Base-by-base conservation (phyloP, 1,284 basidiomycete genomes). In the Fereydounia khargensis region DNA sequence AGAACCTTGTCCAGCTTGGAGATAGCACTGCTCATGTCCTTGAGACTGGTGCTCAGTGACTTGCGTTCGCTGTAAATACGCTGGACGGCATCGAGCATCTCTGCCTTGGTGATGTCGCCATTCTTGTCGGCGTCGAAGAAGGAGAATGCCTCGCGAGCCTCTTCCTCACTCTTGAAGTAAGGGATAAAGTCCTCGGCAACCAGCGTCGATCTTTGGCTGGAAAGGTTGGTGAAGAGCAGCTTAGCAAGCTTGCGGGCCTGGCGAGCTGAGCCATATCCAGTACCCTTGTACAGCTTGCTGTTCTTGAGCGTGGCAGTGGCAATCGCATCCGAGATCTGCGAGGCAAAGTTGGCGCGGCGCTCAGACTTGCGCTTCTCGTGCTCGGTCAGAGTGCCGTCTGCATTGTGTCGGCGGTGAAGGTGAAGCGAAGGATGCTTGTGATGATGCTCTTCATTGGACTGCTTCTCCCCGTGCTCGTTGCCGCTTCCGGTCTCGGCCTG, bases 21-120 rank as follows among this genome's bases (percentile, higher is more conserved):
- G 36, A 73, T 57, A 47, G 71, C 71, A 11, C 52, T 55, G 18
- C 56, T 61, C 65, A 68, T 70, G 41, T 73, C 71, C 55, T 70
- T 14, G 88, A 87, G 11, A 82, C 64, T 83, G 14, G 85, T 81
- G 2, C 82, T 83, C 25, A 90, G 78, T 3, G 86, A 80, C 65
- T 87, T 87, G 17, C 87, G 81, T 74, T 90, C 88, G 40, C 82
- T 80, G 69, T 89, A 90, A 40, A 90, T 89, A 23, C 86, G 79
- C 64, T 88, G 85, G 3, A 90, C 88, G 1, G 85, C 86, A 68
- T 88, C 86, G 33, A 88, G 82, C 87, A 90, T 90, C 77, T 90
- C 88, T 24, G 79, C 80, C 73, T 85, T 88, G 14, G 80, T 82
- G 46, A 90, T 87, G 65, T 89, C 87, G 8, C 87, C 88, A 65